These are phyloP conservation scores for Apophysomyces elegans DNA, from an alignment of 371 early-diverging fungal species.

Conservation along the genomic window DNA sequence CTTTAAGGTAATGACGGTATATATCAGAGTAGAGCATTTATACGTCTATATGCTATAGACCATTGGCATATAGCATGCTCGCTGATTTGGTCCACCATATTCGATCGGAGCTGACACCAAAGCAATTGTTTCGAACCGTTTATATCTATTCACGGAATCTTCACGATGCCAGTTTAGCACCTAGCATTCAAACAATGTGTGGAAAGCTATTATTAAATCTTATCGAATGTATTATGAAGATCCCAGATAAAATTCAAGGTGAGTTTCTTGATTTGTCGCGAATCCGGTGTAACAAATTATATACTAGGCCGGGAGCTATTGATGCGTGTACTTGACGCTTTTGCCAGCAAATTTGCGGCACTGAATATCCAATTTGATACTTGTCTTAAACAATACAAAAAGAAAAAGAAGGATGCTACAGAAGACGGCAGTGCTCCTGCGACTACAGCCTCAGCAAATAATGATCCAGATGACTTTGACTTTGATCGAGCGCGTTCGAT, in stretches of 20 bases:
- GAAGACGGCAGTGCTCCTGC: conserved; percentile 10
- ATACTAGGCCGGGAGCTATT: conserved; percentile 73
- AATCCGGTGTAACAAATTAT: background rate
- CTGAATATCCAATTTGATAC: conserved; percentile 65
- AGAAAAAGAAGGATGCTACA: conserved; percentile 34
- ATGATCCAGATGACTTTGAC: conserved; percentile 70
- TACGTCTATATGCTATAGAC: conserved; percentile 44
- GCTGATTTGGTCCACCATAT: conserved; percentile 96
- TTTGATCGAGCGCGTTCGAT: conserved; percentile 83
- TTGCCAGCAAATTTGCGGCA: conserved; percentile 78
- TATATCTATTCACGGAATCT: conserved; percentile 89
- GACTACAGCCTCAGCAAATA: conserved; percentile 13
- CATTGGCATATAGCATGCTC: conserved; percentile 92
- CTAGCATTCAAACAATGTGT: conserved; percentile 95
- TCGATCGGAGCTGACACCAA: conserved; percentile 78
- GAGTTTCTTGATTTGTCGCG: background rate
- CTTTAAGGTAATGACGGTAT: conserved; percentile 61
- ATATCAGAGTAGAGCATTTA: background rate
- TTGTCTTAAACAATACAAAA: conserved; percentile 57
- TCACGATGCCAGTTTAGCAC: conserved; percentile 86
- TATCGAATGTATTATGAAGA: conserved; percentile 83
- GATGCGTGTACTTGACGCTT: conserved; percentile 85
- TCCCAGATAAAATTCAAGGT: conserved; percentile 65
- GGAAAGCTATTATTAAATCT: conserved; percentile 91
- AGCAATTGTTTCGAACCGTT: conserved; percentile 81